Evolutionary conservation across 441 rosid species (phyloP).

Genomic region (Manihot esculenta): DNA sequence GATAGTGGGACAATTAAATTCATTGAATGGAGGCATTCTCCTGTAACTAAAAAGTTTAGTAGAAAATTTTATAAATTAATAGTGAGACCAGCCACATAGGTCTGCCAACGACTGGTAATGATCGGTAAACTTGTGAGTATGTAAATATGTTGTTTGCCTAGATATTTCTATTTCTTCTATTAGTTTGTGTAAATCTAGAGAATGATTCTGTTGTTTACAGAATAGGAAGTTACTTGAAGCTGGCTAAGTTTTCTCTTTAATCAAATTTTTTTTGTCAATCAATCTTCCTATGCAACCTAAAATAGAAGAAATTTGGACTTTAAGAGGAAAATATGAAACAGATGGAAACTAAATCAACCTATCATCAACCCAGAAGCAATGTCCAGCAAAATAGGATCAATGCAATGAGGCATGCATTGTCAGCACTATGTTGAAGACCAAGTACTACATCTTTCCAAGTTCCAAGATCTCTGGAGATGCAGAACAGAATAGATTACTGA

Average conservation of each 20-base stretch:
- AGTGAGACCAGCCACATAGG: no score
- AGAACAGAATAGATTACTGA: neutral
- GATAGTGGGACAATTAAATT: no score
- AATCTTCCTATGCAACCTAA: neutral
- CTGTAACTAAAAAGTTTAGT: no score
- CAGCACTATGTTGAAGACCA: neutral
- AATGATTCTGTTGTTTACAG: neutral
- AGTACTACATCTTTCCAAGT: neutral
- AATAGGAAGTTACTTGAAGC: neutral
- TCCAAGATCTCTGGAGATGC: neutral
- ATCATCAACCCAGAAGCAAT: neutral
- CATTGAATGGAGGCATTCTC: no score
- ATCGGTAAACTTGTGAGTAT: no score
- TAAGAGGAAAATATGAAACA: neutral
- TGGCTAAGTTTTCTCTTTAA: neutral
- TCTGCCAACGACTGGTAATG: no score
- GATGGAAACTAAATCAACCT: neutral
- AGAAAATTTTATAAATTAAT: no score
- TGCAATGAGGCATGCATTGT: neutral
- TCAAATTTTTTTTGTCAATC: neutral
- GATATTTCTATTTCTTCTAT: neutral
- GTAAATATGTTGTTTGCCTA: no score
- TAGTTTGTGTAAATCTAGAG: neutral
- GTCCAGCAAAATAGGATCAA: neutral
- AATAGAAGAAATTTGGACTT: neutral